These are phyloP conservation scores for Chytriomyces confervae DNA, from an alignment of 192 early-diverging fungal species.

Conservation along the genomic window DNA sequence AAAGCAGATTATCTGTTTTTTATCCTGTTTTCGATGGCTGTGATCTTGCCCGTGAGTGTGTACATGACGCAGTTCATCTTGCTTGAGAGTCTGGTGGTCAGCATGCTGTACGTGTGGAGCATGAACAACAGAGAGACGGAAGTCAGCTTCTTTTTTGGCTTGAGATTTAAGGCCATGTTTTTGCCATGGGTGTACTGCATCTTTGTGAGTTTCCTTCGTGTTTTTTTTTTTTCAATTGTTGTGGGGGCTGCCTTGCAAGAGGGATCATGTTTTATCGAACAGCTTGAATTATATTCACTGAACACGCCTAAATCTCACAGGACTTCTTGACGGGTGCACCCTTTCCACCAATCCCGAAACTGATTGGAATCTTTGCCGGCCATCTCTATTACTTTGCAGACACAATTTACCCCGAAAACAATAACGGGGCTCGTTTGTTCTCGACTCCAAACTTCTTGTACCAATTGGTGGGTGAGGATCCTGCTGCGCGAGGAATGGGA, in stretches of 20 bases:
- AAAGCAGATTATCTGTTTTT: conserved; percentile 85
- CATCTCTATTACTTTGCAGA: conserved; percentile 79
- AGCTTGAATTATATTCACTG: not conserved
- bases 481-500: conserved; percentile 14
- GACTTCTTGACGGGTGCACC: conserved; percentile 56
- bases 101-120: conserved; percentile 80
- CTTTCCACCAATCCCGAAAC: conserved; percentile 53
- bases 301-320: conserved; percentile 16
- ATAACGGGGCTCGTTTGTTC: conserved; percentile 65
- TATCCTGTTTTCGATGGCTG: conserved; percentile 62
- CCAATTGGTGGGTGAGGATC: conserved; percentile 33
- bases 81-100: conserved; percentile 61
- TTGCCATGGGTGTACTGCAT: conserved; percentile 76
- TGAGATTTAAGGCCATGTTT: conserved; percentile 75
- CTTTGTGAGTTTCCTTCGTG: conserved; percentile 34
- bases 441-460: conserved; percentile 64
- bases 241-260: no score
- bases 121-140: conserved; percentile 58
- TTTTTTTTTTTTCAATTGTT: not conserved
- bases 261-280: not conserved
- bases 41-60: conserved; percentile 34
- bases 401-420: conserved; percentile 66
- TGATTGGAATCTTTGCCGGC: conserved; percentile 72
- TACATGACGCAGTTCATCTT: conserved; percentile 45
- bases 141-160: conserved; percentile 77